Percentiles rank a stretch among this genome's conserved stretches.
Evolutionary conservation across 805 yeast species (phyloP).

Genomic region (Kazachstania taianensis): DNA sequence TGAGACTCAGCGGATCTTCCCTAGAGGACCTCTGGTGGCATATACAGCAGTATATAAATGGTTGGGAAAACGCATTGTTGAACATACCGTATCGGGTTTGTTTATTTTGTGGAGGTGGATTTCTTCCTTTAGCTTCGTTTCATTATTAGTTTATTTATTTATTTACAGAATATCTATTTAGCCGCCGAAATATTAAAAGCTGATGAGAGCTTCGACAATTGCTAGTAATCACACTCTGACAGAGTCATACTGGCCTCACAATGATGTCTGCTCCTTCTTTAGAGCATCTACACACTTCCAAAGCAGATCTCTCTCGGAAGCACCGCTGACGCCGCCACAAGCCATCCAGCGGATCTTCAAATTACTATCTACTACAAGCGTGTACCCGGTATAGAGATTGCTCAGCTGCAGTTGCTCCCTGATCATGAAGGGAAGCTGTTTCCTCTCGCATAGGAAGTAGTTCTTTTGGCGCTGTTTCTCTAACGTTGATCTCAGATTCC

Average conservation of each 20-base stretch:
- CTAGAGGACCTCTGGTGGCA: slow-evolving; percentile 22
- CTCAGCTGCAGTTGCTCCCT: slow-evolving; percentile 54
- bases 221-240: too few relatives aligned
- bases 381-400: slow-evolving; percentile 74
- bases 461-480: slow-evolving; percentile 42
- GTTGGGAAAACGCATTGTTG: slow-evolving; percentile 20
- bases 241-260: neutral
- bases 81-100: slow-evolving; percentile 4
- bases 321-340: slow-evolving; percentile 60
- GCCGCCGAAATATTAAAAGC: slow-evolving; percentile 1
- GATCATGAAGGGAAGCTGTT: slow-evolving; percentile 44
- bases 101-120: neutral
- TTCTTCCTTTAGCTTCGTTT: neutral
- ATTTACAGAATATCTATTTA: too few relatives aligned
- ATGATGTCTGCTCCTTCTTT: slow-evolving; percentile 2
- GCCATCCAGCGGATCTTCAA: slow-evolving; percentile 86
- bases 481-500: slow-evolving; percentile 24
- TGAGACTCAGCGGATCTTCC: slow-evolving; percentile 23
- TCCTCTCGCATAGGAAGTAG: slow-evolving; percentile 56
- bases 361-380: slow-evolving; percentile 64
- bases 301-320: slow-evolving; percentile 50
- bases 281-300: slow-evolving; percentile 5
- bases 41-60: slow-evolving; percentile 27
- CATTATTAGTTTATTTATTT: too few relatives aligned
- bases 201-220: neutral